Evolutionary conservation across 2,329 filamentous ascomycete species (phyloP), one percentile per base, ranked within the genome.

Genomic region (Acephala macrosclerotiorum): DNA sequence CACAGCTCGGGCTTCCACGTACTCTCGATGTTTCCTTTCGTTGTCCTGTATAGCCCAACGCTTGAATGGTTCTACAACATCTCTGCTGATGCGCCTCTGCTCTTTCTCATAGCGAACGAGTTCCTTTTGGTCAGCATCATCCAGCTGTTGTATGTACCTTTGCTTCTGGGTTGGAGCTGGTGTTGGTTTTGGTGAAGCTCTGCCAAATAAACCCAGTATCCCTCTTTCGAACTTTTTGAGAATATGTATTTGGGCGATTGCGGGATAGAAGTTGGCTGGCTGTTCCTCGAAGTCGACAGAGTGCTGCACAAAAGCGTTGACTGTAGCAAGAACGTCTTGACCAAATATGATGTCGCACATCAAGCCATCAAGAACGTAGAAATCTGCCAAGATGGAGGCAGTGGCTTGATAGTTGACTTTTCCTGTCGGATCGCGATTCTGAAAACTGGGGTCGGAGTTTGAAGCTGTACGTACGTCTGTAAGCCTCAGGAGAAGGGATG

Each of bases 241-340:
- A 25, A 49, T n/a, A 49, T 49, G 45, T 2, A 49, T 49, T 9
- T 49, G 45, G n/a, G 45, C 45, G n/a, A 49, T 49, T 25, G 45
- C n/a, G 11, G 45, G 45, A 25, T 26, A 26, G n/a, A 26, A 22
- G 11, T 22, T 49, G 20, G 20, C 45, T 25, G 45, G 45, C 45
- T 49, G 45, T 14, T 22, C n/a, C 22, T 26, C 25, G 45, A 49
- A 49, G 22, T 49, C 45, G n/a, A 26, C 22, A 22, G 45, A 49
- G 20, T 49, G 45, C 45, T n/a, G 45, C 20, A 49, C 45, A n/a
- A 49, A 49, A 25, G 45, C 45, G 22, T 49, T 49, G 45, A 49
- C 45, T 49, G 45, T 49, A 25, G 45, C 20, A 49, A 49, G 45
- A 6, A 49, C 45, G 25, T 49, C 45, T 49, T 49, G 45, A 12